Percentiles rank a stretch among this genome's conserved stretches.
Conservation (phyloP, 2,329 filamentous ascomycete genomes). For the Trichoderma koningii region DNA sequence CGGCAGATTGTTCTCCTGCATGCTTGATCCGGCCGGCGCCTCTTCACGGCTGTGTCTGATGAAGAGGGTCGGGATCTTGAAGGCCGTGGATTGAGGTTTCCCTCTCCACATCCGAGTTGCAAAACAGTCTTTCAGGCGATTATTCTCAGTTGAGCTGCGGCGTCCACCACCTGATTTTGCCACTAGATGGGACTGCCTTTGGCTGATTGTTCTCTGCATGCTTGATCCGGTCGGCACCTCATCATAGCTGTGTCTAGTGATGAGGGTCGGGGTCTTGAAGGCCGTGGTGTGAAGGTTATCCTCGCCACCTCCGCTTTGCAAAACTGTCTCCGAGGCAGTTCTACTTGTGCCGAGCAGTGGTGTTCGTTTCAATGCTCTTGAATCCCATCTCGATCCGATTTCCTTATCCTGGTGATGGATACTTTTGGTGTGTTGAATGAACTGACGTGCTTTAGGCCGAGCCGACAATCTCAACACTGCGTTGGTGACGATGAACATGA, state of each 20-base stretch:
- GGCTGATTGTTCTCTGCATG: neutral
- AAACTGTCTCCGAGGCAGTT: neutral
- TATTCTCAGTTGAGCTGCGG: neutral
- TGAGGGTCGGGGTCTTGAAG: no score
- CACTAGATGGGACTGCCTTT: neutral
- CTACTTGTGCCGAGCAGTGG: neutral
- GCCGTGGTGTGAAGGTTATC: no score
- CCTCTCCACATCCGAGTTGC: neutral
- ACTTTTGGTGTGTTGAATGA: no score
- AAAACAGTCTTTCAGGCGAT: neutral
- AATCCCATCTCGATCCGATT: neutral
- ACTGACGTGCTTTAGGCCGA: neutral
- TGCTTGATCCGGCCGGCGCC: no score
- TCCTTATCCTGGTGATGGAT: neutral
- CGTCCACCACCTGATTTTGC: neutral
- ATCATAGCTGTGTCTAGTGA: no score
- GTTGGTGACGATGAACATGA: neutral
- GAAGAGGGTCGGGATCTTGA: no score
- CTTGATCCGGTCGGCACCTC: no score
- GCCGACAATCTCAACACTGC: neutral
- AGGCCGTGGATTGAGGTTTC: no score
- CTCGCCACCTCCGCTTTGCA: slow-evolving; percentile 6
- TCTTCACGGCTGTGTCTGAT: no score
- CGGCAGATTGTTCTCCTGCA: no score
- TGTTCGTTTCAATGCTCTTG: neutral